These are phyloP conservation scores for Xanthoparmelia taractica DNA, from an alignment of 495 filamentous ascomycete genomes.

Conservation along the genomic window DNA sequence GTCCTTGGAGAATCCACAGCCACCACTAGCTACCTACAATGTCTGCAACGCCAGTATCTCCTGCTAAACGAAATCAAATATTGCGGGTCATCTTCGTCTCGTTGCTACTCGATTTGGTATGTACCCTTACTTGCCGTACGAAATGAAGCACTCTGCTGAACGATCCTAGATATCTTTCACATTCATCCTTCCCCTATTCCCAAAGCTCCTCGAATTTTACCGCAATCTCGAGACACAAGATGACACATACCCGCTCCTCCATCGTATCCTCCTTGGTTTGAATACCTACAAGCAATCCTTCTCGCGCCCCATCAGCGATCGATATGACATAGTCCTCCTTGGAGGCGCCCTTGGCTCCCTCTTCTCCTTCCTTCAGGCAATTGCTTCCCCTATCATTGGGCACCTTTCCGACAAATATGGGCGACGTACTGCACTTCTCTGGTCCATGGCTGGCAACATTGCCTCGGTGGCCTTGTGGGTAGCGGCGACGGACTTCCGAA, in stretches of 20 bases:
- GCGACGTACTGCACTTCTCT: slow-evolving; percentile 77
- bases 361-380: slow-evolving; percentile 86
- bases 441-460: slow-evolving; percentile 93
- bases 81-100: slow-evolving; percentile 72
- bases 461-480: slow-evolving; percentile 91
- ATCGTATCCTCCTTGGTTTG: slow-evolving; percentile 69
- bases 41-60: slow-evolving; percentile 21
- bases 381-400: slow-evolving; percentile 89
- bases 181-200: slow-evolving; percentile 96
- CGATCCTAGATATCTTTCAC: slow-evolving; percentile 68
- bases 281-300: slow-evolving; percentile 96
- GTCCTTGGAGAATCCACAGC: not conserved
- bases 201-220: slow-evolving; percentile 91
- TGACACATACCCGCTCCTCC: slow-evolving; percentile 59
- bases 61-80: slow-evolving; percentile 61
- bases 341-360: slow-evolving; percentile 90
- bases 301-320: slow-evolving; percentile 83
- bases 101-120: slow-evolving; percentile 61
- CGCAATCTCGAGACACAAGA: slow-evolving; percentile 56
- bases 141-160: slow-evolving; percentile 10
- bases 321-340: slow-evolving; percentile 94
- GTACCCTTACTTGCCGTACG: not conserved
- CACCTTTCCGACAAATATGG: slow-evolving; percentile 82
- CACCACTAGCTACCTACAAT: slow-evolving; percentile 14
- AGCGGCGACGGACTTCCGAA: slow-evolving; percentile 83